Base-by-base conservation (phyloP, 306 rosid species). In the Pyrus betulifolia region DNA sequence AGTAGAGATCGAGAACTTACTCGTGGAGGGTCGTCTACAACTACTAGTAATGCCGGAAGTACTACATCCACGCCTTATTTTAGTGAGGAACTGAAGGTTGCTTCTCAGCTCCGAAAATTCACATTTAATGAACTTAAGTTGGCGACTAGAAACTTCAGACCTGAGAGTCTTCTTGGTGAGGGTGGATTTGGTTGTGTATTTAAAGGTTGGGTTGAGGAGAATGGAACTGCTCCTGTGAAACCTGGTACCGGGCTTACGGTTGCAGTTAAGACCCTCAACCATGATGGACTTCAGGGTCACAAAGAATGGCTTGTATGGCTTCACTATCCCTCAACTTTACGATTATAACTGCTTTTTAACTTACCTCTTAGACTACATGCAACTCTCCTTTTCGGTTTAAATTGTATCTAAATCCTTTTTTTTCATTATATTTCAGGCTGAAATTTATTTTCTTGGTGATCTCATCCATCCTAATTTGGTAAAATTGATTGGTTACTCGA, bases 181-280 rank as follows among this genome's bases (percentile, higher is more conserved):
- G 99, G 99, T 74, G 99, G 99, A 27, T 95, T 95, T 81, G 99
- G 99, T 78, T 95, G 97, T 65, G 98, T 95, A 35, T 95, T 95
- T 86, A 95, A 95, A 80, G 98, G 98, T 78, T 95, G 98, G 98
- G 86, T 95, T 10, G 99, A 95, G 81, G 98, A 85, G 89, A 91
- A 95, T 30, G 99, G 99, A 78, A 95, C 96, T 45, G 96, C 97
- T 60, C 98, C 99, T 3, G 97, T 90, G 67, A 95, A 92, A 83
- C 97, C 99, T 18, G 98, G 99, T 38, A 95, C 99, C 3, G 99
- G 99, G 21, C 98, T 95, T 74, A 95, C 99, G 0, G 99, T 95
- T 62, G 99, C 99, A 11, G 99, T 95, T 78, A 95, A 95, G 86
- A 95, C 91, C 46, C 97, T 95, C 40, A 95, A 95, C 73, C 99